Conservation (phyloP, 2,329 filamentous ascomycete species). For the Eutypella sp. region DNA sequence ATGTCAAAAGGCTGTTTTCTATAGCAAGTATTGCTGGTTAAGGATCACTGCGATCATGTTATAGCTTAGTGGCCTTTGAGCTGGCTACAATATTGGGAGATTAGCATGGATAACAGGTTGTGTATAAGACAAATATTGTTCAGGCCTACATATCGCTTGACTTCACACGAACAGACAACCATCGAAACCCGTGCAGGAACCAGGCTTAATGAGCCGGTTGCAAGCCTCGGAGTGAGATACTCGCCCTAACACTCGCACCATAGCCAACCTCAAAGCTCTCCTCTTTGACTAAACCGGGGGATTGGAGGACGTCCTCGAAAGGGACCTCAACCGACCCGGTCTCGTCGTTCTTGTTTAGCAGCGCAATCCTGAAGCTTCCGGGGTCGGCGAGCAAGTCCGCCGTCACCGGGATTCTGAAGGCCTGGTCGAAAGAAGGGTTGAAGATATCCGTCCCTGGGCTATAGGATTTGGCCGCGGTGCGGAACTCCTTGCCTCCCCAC, state of each 20-base stretch:
- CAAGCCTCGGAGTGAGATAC: constrained; percentile 30
- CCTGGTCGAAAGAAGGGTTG: constrained; percentile 42
- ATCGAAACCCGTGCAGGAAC: neutral
- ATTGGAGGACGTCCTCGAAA: constrained; percentile 28
- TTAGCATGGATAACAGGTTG: neutral
- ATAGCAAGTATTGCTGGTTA: no score
- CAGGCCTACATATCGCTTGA: neutral
- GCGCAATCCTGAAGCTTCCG: constrained; percentile 26
- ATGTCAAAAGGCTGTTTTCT: no score
- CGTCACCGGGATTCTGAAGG: constrained; percentile 36
- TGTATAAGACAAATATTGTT: neutral
- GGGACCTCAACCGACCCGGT: constrained; percentile 29
- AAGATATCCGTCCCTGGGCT: constrained; percentile 41
- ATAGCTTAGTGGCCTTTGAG: no score
- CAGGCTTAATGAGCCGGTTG: constrained; percentile 1
- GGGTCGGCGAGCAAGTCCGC: constrained; percentile 22
- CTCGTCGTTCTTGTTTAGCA: constrained; percentile 31
- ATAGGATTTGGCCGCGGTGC: constrained; percentile 37
- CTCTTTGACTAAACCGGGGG: constrained; percentile 25
- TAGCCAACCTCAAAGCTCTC: constrained; percentile 30
- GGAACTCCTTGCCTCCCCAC: constrained; percentile 36
- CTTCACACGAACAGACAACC: neutral
- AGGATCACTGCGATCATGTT: no score
- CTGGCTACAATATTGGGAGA: neutral
- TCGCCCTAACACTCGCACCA: constrained; percentile 30